Base-by-base conservation (phyloP, 163 green algal genomes). In the Scenedesmus sp. region DNA sequence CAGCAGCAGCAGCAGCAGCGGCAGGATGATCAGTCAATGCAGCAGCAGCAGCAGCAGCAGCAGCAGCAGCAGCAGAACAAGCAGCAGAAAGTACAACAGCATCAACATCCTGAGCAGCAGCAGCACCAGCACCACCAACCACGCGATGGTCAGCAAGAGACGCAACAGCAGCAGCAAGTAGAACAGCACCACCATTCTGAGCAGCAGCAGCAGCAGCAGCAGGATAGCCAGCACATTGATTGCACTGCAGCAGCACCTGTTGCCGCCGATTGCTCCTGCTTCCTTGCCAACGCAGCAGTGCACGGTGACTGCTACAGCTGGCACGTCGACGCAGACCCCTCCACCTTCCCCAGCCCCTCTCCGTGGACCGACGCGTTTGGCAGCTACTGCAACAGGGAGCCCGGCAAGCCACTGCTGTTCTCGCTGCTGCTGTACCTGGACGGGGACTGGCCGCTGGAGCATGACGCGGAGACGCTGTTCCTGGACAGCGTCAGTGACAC, bases 271-370 rank as follows among this genome's bases (percentile, higher is more conserved):
- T 92, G 88, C 53, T 78, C 61, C 20, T 83, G 59, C 24, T 96
- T 98, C 83, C 88, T 99, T 44, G 97, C 95, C 24, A 99, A 99
- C 89, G 97, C 97, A 0, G 94, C 97, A 26, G 92, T 97, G 59
- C 37, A 87, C n/a, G 96, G 96, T 0, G 97, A 99, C 89, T 37
- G 35, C 18, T 99, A 97, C 85, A 73, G 51, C 3, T 99, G 94
- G 93, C 97, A 99, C 86, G 94, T 98, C 40, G 97, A 99, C 91
- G 97, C 97, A 3, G 97, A 99, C 89, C 97, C 97, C 3, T 93
- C 93, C 6, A 94, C 90, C 35, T 95, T 99, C 42, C 95, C 96
- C 15, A 37, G 88, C 22, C 80, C 89, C 15, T 96, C 92, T 0
- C 87, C 89, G 3, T 99, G 95, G 94, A 89, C 91, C 0, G 20